Evolutionary conservation across 225 moss, liverwort and hornwort genomes (phyloP), one percentile per base, ranked within the genome.

Genomic region (Neckera pumila): DNA sequence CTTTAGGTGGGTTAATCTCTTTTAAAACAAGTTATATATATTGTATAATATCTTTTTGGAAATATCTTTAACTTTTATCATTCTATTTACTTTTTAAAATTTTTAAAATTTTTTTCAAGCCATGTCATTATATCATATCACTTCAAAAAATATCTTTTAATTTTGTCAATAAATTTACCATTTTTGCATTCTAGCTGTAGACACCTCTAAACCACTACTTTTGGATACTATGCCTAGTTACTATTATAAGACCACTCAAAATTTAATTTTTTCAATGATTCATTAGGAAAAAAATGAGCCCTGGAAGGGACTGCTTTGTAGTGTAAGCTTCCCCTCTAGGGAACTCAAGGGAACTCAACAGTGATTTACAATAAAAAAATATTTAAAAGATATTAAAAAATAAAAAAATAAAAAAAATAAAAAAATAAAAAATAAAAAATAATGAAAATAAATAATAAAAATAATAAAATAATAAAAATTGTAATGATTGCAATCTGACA

Each of bases 231-330:
- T 26, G 0, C 4, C 25, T 70, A 43, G 6, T 16, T 72, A 15
- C 0, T 43, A 16, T 27, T 9, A 72, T 43, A 18, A 18, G 2
- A 73, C 0, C 25, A 0, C 1, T 43, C 3, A 25, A 71, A 7
- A 28, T 16, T 10, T 72, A 40, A 27, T 10, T 27, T 0, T 6
- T 0, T 16, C 0, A 0, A 16, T 43, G 27, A 43, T n/a, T n/a
- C n/a, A n/a, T n/a, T n/a, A n/a, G n/a, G n/a, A n/a, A n/a, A n/a
- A n/a, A n/a, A n/a, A n/a, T n/a, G n/a, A n/a, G n/a, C n/a, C n/a
- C n/a, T n/a, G n/a, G n/a, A n/a, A n/a, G n/a, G n/a, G n/a, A n/a
- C n/a, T n/a, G n/a, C n/a, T n/a, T n/a, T n/a, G n/a, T n/a, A n/a
- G n/a, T n/a, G n/a, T n/a, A n/a, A n/a, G n/a, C n/a, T n/a, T n/a